Conservation (phyloP, 108 stramenopile genomes). For the Hondaea fermentalgiana region DNA sequence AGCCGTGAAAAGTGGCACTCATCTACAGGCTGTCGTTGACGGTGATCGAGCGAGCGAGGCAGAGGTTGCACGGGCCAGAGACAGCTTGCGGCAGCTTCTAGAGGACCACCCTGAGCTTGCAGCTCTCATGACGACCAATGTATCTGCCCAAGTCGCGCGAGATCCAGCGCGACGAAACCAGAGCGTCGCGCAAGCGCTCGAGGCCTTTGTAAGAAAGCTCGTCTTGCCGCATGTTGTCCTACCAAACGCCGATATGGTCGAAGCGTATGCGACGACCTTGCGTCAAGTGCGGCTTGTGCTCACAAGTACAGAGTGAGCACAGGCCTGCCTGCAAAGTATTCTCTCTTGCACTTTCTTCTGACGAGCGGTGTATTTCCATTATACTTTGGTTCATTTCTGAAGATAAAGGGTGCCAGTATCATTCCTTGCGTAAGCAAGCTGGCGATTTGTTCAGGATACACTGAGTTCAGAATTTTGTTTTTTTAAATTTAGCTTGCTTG, state of each 20-base stretch:
- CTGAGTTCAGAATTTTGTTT: too few species aligned
- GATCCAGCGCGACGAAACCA: not conserved
- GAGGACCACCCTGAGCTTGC: not conserved
- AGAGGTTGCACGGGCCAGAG: not conserved
- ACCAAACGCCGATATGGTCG: not conserved
- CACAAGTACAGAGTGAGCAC: too few species aligned
- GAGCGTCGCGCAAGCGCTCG: not conserved
- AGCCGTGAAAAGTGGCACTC: not conserved
- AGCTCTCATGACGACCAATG: not conserved
- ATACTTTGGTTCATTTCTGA: too few species aligned
- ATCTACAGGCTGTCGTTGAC: not conserved
- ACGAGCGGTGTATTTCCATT: too few species aligned
- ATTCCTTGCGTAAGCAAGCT: too few species aligned
- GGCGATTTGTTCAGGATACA: too few species aligned
- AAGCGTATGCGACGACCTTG: not conserved
- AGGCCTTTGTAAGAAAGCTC: not conserved
- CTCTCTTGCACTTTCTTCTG: too few species aligned
- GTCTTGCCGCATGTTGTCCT: not conserved
- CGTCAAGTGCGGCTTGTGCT: not conserved
- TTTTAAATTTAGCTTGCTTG: too few species aligned
- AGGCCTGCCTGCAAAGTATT: too few species aligned
- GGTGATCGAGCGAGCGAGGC: not conserved
- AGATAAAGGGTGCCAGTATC: too few species aligned
- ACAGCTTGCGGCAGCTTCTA: not conserved
- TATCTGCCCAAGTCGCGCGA: not conserved